A percentile compares a stretch with the other conserved stretches of the same genome.
phyloP scores from a whole-genome alignment of 331 rosid genomes.

The Malus hybrid region DNA sequence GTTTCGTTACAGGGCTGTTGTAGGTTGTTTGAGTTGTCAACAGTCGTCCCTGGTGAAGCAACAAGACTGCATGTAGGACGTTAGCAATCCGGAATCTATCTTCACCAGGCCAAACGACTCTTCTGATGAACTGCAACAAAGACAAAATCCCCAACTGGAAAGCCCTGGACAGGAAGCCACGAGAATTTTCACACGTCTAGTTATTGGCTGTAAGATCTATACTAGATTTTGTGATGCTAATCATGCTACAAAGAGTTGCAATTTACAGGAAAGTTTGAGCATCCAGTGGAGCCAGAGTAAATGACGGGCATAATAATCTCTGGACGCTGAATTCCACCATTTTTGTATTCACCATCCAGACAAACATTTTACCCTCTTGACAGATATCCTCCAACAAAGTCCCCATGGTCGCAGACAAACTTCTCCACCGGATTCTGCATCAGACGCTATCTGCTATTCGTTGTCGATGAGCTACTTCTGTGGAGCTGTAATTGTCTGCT shows the following conservation, averaged over 20 bases:
- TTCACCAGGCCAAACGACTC: not conserved
- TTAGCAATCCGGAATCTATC: not conserved
- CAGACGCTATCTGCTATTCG: not conserved
- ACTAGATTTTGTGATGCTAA: not conserved
- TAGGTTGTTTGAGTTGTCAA: not conserved
- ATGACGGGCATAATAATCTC: not conserved
- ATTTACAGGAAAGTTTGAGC: not conserved
- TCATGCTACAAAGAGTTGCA: not conserved
- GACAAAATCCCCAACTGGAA: not conserved
- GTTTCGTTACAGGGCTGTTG: not conserved
- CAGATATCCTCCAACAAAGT: not conserved
- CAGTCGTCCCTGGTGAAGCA: not conserved
- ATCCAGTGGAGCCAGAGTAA: not conserved
- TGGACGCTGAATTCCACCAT: not conserved
- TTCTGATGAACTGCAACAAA: not conserved
- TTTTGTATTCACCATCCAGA: not conserved
- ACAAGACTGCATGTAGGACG: not conserved
- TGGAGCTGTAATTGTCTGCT: slow-evolving; percentile 8
- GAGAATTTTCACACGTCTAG: not conserved
- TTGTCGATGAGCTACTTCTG: not conserved
- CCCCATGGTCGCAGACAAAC: not conserved
- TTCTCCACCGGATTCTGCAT: not conserved
- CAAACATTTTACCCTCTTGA: not conserved
- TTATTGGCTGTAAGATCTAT: not conserved
- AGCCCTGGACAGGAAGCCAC: not conserved